phyloP scores from a whole-genome alignment of 2,329 filamentous ascomycete genomes.

The Colletotrichum karsti region DNA sequence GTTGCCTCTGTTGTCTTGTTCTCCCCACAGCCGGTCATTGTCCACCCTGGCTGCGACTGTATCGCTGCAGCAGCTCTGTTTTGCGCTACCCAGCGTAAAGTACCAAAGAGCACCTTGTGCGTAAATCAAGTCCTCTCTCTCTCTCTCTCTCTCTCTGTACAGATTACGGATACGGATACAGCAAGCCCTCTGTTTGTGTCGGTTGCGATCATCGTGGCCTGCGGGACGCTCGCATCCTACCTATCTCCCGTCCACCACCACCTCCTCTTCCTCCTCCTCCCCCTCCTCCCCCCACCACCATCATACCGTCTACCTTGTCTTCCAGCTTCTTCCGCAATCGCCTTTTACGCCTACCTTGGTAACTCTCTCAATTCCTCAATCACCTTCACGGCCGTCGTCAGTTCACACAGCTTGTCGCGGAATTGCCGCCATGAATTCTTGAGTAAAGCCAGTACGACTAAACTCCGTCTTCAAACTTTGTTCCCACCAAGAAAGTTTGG shows the following conservation, averaged over 20 bases:
- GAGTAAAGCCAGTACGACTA: background rate
- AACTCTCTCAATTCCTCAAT: background rate
- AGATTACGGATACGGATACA: too few species aligned
- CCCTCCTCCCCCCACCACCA: constrained; percentile 4
- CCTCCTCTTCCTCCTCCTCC: background rate
- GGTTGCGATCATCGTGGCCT: background rate
- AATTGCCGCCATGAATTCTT: constrained; percentile 11
- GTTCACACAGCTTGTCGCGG: background rate
- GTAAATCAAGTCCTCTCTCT: background rate
- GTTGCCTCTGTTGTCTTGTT: background rate
- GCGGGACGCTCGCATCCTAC: constrained; percentile 17
- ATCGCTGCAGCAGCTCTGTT: background rate
- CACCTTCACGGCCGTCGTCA: background rate
- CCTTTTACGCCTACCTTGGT: background rate
- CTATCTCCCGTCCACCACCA: background rate
- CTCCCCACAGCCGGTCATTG: background rate
- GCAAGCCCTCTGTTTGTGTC: too few species aligned
- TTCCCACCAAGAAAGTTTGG: constrained; percentile 27
- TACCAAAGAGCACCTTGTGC: background rate
- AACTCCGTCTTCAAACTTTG: constrained; percentile 8
- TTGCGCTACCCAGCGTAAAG: background rate
- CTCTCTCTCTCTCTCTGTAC: too few species aligned
- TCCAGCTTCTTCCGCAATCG: background rate
- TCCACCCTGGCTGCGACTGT: constrained; percentile 2
- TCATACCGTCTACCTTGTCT: background rate